phyloP scores from a whole-genome alignment of 176 grass and related monocot species.

The Bonia amplexicaulis region DNA sequence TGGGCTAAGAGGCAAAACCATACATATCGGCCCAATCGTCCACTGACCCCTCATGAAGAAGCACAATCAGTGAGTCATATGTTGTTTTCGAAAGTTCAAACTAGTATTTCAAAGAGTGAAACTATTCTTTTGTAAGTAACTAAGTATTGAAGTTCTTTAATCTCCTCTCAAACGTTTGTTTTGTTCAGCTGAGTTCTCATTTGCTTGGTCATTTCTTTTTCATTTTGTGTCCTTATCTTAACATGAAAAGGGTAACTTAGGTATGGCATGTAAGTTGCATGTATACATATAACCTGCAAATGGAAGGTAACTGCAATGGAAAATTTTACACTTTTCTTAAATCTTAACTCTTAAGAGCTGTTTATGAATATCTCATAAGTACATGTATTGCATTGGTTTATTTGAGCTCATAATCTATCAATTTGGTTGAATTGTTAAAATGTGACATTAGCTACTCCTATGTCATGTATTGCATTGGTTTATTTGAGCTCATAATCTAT shows the following conservation, averaged over 20 bases:
- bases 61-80: conserved; percentile 61
- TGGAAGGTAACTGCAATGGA: background rate
- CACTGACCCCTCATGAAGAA: conserved; percentile 64
- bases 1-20: conserved; percentile 98
- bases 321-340: background rate
- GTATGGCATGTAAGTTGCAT: background rate
- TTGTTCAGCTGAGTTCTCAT: background rate
- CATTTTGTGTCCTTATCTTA: background rate
- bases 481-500: conserved; percentile 30
- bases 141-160: background rate
- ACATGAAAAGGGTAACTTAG: background rate
- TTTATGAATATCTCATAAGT: background rate
- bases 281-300: background rate
- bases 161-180: background rate
- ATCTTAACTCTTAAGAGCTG: background rate
- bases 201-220: background rate
- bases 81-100: background rate
- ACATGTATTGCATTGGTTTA: background rate
- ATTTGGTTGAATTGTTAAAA: conserved; percentile 1
- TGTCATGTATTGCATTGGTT: background rate
- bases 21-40: conserved; percentile 91
- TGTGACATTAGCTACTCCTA: background rate
- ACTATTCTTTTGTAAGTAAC: background rate
- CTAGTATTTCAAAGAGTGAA: background rate
- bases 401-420: conserved; percentile 27